A percentile compares a stretch with the other conserved stretches of the same genome.
Conservation (phyloP, 495 filamentous ascomycete genomes). For the Wilcoxina mikolae region DNA sequence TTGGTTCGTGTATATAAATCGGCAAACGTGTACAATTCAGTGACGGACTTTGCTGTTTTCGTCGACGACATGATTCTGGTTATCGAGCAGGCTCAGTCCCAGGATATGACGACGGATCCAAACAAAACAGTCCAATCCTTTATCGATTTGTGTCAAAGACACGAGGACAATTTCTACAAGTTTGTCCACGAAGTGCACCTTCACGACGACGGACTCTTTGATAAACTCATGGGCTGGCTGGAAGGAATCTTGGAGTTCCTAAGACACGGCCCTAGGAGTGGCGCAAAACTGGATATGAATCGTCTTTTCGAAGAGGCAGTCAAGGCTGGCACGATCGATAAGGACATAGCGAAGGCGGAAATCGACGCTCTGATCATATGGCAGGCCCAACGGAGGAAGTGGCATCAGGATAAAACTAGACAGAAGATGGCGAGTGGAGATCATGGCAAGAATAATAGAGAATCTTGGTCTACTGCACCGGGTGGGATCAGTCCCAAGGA, state of each 20-base stretch:
- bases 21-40: conserved; percentile 90
- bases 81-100: conserved; percentile 74
- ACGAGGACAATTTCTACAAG: conserved; percentile 95
- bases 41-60: conserved; percentile 89
- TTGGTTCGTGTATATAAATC: conserved; percentile 95
- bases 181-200: conserved; percentile 96
- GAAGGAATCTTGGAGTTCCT: conserved; percentile 94
- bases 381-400: conserved; percentile 88
- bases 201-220: conserved; percentile 95
- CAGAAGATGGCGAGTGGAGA: conserved; percentile 96
- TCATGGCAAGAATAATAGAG: conserved; percentile 27
- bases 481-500: conserved; percentile 54
- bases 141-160: conserved; percentile 89
- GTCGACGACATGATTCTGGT: conserved; percentile 81
- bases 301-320: conserved; percentile 69
- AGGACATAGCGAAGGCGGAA: conserved; percentile 56
- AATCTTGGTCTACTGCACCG: conserved; percentile 30
- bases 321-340: conserved; percentile 50
- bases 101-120: conserved; percentile 84
- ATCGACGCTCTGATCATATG: conserved; percentile 75
- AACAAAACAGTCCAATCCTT: conserved; percentile 99
- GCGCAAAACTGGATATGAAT: conserved; percentile 79
- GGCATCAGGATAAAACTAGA: conserved; percentile 92
- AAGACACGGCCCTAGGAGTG: conserved; percentile 62
- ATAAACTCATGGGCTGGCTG: conserved; percentile 89